These are phyloP conservation scores for Sarocladium kiliense DNA, from an alignment of 2,329 filamentous ascomycete genomes.

Conservation along the genomic window DNA sequence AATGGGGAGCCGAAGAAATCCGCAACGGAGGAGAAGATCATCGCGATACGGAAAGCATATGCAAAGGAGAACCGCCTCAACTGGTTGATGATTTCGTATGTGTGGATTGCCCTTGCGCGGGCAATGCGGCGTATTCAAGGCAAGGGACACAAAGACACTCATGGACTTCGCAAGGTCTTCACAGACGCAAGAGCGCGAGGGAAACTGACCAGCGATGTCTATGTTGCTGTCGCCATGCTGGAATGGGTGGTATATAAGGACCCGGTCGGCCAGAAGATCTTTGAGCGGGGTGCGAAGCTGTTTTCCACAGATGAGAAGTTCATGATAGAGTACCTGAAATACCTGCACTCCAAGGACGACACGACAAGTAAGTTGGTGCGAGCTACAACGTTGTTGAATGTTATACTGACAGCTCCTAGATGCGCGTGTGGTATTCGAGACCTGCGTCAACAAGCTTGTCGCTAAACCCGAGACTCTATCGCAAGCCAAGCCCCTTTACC, in stretches of 20 bases:
- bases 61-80: conserved; percentile 69
- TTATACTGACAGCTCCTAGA: conserved; percentile 49
- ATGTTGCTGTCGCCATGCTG: conserved; percentile 86
- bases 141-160: conserved; percentile 60
- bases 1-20: conserved; percentile 43
- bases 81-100: conserved; percentile 81
- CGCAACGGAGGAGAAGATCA: conserved; percentile 59
- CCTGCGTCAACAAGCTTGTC: conserved; percentile 76
- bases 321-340: conserved; percentile 92
- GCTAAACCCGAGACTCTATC: conserved; percentile 67
- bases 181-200: conserved; percentile 82
- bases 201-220: conserved; percentile 88
- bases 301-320: conserved; percentile 94
- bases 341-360: conserved; percentile 86
- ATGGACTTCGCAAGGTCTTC: conserved; percentile 85
- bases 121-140: conserved; percentile 94
- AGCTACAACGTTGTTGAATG: background rate
- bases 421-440: conserved; percentile 93
- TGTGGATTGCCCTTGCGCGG: conserved; percentile 92
- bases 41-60: conserved; percentile 60
- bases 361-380: conserved; percentile 68
- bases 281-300: conserved; percentile 86
- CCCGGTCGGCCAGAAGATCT: conserved; percentile 86
- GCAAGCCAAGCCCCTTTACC: conserved; percentile 80
- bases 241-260: conserved; percentile 97